phyloP scores from a whole-genome alignment of 495 filamentous ascomycete genomes.

The Daldinia caldariorum region DNA sequence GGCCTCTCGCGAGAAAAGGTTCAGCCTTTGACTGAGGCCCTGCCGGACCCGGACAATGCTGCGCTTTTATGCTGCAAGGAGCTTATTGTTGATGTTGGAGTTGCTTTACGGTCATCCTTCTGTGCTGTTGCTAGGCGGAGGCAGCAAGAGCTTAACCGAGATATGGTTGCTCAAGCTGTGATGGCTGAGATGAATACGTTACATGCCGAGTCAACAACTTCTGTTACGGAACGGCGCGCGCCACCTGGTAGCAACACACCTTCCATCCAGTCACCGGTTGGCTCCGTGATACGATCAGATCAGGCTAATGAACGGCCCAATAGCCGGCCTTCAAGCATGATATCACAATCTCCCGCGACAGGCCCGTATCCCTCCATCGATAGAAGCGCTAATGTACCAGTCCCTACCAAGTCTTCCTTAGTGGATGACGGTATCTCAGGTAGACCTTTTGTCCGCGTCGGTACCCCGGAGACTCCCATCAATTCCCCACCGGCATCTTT shows the following conservation, averaged over 20 bases:
- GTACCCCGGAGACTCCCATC: slow-evolving; percentile 37
- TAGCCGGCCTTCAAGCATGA: slow-evolving; percentile 26
- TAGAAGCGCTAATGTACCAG: slow-evolving; percentile 21
- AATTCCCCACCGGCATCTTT: slow-evolving; percentile 44
- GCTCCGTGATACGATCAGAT: slow-evolving; percentile 23
- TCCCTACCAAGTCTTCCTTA: slow-evolving; percentile 45
- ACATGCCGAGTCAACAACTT: slow-evolving; percentile 35
- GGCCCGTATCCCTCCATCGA: slow-evolving; percentile 17
- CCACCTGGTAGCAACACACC: slow-evolving; percentile 24
- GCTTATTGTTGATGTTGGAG: slow-evolving; percentile 54
- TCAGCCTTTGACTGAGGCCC: slow-evolving; percentile 46
- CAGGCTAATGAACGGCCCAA: slow-evolving; percentile 28
- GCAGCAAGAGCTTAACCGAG: slow-evolving; percentile 51
- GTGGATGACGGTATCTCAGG: slow-evolving; percentile 59
- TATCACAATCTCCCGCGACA: slow-evolving; percentile 9
- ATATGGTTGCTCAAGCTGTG: slow-evolving; percentile 54
- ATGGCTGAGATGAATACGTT: slow-evolving; percentile 52
- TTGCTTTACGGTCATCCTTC: slow-evolving; percentile 56
- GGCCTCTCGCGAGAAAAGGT: slow-evolving; percentile 45
- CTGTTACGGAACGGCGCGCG: slow-evolving; percentile 30
- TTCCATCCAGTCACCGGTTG: slow-evolving; percentile 34
- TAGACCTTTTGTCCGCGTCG: slow-evolving; percentile 57
- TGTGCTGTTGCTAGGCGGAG: slow-evolving; percentile 55
- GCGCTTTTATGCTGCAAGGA: slow-evolving; percentile 54
- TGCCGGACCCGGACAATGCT: slow-evolving; percentile 26